phyloP scores from a whole-genome alignment of 2,329 filamentous ascomycete species.

The Apiospora kogelbergensis region DNA sequence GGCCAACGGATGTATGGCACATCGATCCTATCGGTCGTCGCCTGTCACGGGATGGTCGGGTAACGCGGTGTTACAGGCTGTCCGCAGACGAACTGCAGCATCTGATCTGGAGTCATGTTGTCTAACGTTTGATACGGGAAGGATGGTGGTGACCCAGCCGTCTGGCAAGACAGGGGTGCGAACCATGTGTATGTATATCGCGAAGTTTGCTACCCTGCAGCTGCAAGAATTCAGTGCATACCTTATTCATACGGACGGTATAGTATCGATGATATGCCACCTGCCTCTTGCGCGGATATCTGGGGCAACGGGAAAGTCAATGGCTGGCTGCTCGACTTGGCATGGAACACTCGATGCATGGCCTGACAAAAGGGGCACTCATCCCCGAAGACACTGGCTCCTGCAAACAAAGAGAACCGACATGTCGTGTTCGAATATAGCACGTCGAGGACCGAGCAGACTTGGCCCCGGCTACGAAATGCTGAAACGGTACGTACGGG shows the following conservation, averaged over 20 bases:
- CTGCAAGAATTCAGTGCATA: neutral
- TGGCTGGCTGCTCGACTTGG: neutral
- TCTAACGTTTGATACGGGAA: neutral
- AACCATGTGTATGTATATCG: too few relatives aligned
- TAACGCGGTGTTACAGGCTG: neutral
- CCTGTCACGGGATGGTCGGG: neutral
- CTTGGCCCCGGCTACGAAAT: neutral
- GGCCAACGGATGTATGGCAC: neutral
- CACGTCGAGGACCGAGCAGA: neutral
- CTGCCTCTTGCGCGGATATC: neutral
- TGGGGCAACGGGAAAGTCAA: neutral
- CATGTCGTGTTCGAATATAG: neutral
- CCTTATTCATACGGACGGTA: neutral
- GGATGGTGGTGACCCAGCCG: neutral
- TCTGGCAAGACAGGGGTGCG: neutral
- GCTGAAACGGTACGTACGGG: neutral
- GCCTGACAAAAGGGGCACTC: neutral
- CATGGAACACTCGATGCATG: neutral
- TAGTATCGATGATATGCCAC: neutral
- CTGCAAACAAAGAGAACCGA: neutral
- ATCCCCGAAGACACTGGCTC: neutral
- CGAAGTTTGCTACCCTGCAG: neutral
- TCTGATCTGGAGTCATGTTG: neutral
- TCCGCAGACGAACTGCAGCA: neutral
- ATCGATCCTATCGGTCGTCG: neutral